Conservation (phyloP, 768 basidiomycete genomes). For the Suillus clintonianus region DNA sequence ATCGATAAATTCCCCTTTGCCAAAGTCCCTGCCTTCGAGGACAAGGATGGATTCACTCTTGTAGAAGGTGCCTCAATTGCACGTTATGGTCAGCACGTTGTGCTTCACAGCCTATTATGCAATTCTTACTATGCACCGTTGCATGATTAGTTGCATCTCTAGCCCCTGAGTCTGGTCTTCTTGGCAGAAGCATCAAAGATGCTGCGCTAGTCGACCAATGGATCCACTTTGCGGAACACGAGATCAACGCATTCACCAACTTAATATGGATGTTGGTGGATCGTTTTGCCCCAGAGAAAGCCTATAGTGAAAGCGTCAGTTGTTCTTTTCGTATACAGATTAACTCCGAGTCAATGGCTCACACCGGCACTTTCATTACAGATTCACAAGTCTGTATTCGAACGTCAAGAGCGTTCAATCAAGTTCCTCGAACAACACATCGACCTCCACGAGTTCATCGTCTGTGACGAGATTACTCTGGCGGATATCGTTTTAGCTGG, state of each 20-base stretch:
- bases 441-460: conserved; percentile 21
- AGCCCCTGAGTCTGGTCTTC: conserved; percentile 25
- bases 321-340: not conserved
- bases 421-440: conserved; percentile 28
- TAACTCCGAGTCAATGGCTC: not conserved
- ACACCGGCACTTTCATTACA: not conserved
- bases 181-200: conserved; percentile 23
- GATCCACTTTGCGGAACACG: conserved; percentile 30
- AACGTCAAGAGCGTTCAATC: conserved; percentile 26
- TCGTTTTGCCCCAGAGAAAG: conserved; percentile 13
- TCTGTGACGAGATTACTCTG: conserved; percentile 27
- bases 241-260: conserved; percentile 24
- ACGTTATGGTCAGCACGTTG: conserved; percentile 21
- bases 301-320: conserved; percentile 27
- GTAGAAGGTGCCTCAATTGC: conserved; percentile 31
- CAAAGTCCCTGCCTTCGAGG: conserved; percentile 30
- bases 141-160: conserved; percentile 19
- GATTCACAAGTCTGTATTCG: conserved; percentile 17
- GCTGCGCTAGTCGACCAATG: conserved; percentile 32
- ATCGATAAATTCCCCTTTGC: conserved; percentile 31
- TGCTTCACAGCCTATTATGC: not conserved
- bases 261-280: conserved; percentile 15
- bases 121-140: not conserved
- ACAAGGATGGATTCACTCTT: conserved; percentile 21
- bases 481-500: conserved; percentile 28